phyloP scores from a whole-genome alignment of 1,284 basidiomycete species.

The Vanrija sp. region DNA sequence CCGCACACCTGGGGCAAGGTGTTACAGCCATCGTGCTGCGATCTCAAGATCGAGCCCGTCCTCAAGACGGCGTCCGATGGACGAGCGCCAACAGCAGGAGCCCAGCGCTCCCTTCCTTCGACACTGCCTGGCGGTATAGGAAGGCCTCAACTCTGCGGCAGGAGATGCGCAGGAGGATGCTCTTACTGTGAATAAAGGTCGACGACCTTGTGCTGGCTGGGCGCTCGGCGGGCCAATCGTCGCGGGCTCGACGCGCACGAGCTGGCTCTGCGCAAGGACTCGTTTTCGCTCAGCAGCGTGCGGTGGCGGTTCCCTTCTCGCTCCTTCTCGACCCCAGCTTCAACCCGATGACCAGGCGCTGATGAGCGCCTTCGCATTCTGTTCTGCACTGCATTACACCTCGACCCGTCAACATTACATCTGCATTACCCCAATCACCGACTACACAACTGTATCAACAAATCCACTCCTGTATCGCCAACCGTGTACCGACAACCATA shows the following conservation, averaged over 20 bases:
- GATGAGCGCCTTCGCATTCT: conserved; percentile 7
- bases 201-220: too few relatives aligned
- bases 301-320: conserved; percentile 2
- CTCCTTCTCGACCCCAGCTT: conserved; percentile 3
- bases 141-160: too few relatives aligned
- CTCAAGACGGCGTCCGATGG: too few relatives aligned
- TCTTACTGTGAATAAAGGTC: too few relatives aligned
- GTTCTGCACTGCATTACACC: background rate
- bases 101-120: too few relatives aligned
- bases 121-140: too few relatives aligned
- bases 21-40: too few relatives aligned
- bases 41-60: too few relatives aligned
- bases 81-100: too few relatives aligned
- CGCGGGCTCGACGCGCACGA: background rate
- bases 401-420: background rate
- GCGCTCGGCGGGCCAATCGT: too few relatives aligned
- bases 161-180: too few relatives aligned
- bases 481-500: conserved; percentile 6
- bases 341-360: conserved; percentile 10
- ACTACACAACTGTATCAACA: conserved; percentile 1
- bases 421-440: background rate
- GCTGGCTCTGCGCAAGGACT: background rate
- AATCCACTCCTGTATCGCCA: background rate
- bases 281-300: conserved; percentile 1
- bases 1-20: too few relatives aligned